Evolutionary conservation across 345 rosid species (phyloP).

Genomic region (Conringia planisiliqua): DNA sequence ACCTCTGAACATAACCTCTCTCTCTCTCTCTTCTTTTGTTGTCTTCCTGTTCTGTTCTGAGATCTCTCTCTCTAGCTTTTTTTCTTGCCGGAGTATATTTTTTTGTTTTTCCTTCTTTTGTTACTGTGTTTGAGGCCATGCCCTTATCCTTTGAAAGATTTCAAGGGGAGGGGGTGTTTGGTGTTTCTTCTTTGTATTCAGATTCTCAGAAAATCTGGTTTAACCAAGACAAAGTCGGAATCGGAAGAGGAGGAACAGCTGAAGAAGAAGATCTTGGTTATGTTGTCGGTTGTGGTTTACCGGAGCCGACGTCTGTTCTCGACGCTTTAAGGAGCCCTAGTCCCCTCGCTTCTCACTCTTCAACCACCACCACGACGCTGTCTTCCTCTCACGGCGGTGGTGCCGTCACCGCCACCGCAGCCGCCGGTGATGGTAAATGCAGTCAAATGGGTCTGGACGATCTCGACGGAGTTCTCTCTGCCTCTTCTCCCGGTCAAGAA

Average conservation of each 20-base stretch:
- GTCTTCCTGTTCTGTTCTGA: constrained; percentile 23
- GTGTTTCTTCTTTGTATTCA: constrained; percentile 40
- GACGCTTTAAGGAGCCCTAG: constrained; percentile 55
- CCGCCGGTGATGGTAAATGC: constrained; percentile 46
- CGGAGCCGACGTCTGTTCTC: constrained; percentile 67
- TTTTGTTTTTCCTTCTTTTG: background rate
- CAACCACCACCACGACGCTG: constrained; percentile 47
- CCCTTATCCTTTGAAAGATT: constrained; percentile 81
- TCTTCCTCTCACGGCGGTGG: constrained; percentile 64
- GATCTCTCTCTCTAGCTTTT: constrained; percentile 22
- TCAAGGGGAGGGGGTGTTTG: constrained; percentile 86
- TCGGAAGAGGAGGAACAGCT: background rate
- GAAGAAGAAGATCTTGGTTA: constrained; percentile 33
- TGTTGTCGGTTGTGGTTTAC: constrained; percentile 38
- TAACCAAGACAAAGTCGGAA: constrained; percentile 13
- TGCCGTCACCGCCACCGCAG: constrained; percentile 14
- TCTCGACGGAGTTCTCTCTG: constrained; percentile 62
- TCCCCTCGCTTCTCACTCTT: constrained; percentile 53
- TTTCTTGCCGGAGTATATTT: constrained; percentile 5
- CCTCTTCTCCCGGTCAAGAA: constrained; percentile 56
- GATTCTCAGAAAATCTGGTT: constrained; percentile 29
- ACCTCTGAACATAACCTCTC: constrained; percentile 10
- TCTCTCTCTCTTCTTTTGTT: constrained; percentile 29
- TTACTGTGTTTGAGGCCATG: constrained; percentile 53
- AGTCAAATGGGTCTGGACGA: constrained; percentile 56